Conservation (phyloP, 208 protist genomes). For the Hexamita inflata region DNA sequence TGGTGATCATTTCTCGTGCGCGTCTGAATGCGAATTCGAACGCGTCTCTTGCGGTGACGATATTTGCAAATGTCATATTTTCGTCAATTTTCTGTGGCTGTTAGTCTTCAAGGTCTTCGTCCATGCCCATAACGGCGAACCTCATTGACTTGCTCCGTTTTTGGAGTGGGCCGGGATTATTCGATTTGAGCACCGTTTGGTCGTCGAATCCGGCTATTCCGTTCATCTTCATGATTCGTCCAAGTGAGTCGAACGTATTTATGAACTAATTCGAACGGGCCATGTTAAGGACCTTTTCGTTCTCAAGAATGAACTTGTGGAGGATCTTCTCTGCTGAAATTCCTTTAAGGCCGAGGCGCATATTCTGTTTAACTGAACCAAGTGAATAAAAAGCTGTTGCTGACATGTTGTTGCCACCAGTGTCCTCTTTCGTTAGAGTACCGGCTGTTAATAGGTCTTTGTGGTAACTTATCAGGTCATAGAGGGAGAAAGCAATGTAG, state of each 20-base stretch:
- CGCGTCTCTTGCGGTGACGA: no score
- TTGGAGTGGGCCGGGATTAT: no score
- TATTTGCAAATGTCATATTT: no score
- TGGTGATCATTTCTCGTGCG: no score
- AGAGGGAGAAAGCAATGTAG: not conserved
- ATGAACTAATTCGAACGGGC: not conserved
- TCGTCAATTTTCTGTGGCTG: no score
- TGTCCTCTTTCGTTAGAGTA: not conserved
- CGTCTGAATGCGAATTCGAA: no score
- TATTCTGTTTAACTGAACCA: not conserved
- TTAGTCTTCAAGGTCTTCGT: no score
- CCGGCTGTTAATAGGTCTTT: not conserved
- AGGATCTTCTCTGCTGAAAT: not conserved
- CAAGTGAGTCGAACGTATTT: not conserved
- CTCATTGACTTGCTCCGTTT: no score
- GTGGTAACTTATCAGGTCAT: not conserved
- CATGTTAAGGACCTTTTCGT: not conserved
- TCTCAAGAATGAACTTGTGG: not conserved
- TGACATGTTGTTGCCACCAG: not conserved
- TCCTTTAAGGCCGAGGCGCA: not conserved
- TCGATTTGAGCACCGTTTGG: no score
- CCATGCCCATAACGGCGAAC: no score
- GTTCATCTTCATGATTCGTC: not conserved
- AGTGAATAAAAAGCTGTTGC: not conserved
- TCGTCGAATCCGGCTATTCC: no score